Conservation (phyloP, 2,329 filamentous ascomycete species). For the Colletotrichum sp. region DNA sequence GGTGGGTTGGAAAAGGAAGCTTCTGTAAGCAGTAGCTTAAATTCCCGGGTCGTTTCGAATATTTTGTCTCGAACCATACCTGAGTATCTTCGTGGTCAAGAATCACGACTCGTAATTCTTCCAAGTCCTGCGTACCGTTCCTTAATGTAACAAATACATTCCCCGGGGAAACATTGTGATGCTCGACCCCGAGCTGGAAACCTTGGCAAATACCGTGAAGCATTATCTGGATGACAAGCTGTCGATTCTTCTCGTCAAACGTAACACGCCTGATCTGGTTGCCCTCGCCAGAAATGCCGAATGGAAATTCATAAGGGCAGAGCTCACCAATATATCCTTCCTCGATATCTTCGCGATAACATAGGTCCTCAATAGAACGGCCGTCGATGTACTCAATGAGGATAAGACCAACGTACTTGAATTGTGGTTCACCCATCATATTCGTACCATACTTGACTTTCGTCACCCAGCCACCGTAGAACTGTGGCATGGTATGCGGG, state of each 20-base stretch:
- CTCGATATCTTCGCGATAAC: not conserved
- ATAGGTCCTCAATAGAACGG: not conserved
- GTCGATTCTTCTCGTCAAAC: not conserved
- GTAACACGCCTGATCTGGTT: not conserved
- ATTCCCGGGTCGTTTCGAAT: no score
- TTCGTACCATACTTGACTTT: not conserved
- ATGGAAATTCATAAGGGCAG: not conserved
- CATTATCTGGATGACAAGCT: not conserved
- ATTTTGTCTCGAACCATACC: not conserved
- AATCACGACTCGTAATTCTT: not conserved
- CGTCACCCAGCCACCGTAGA: not conserved
- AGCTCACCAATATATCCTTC: not conserved
- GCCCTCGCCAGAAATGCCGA: not conserved
- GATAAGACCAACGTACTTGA: not conserved
- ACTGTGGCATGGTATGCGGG: not conserved
- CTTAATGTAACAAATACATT: constrained; percentile 22
- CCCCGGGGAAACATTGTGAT: constrained; percentile 27
- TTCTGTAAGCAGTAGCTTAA: not conserved
- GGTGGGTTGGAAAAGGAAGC: not conserved
- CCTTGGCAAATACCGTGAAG: not conserved
- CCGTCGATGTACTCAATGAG: not conserved
- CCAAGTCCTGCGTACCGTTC: not conserved
- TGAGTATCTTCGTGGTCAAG: not conserved
- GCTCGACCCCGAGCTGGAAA: not conserved
- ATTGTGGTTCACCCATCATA: not conserved